A percentile compares a stretch with the other conserved stretches of the same genome.
phyloP scores from a whole-genome alignment of 805 yeast genomes.

The Ogataea minuta region DNA sequence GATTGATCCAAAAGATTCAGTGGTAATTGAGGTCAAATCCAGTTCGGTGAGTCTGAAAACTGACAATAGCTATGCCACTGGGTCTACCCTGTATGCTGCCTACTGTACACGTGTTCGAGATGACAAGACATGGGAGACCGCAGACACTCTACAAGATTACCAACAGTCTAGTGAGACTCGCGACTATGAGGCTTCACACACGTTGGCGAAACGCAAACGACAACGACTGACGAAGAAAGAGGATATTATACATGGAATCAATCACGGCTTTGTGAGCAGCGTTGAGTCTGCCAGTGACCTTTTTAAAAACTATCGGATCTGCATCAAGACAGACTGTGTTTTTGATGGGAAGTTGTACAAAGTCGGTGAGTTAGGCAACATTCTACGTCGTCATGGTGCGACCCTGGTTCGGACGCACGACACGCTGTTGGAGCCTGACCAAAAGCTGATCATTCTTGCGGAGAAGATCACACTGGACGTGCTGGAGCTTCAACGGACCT shows the following conservation, averaged over 20 bases:
- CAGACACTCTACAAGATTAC: constrained; percentile 57
- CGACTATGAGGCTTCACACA: constrained; percentile 15
- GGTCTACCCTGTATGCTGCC: constrained; percentile 72
- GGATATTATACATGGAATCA: constrained; percentile 15
- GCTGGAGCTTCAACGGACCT: constrained; percentile 35
- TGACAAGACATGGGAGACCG: constrained; percentile 62
- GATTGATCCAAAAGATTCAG: constrained; percentile 75
- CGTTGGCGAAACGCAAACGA: constrained; percentile 30
- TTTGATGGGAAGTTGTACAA: constrained; percentile 27
- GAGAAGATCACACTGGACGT: constrained; percentile 41
- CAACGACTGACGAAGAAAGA: constrained; percentile 18
- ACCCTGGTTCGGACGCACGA: constrained; percentile 36
- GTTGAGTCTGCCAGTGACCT: constrained; percentile 24
- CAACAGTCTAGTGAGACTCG: constrained; percentile 22
- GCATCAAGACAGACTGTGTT: constrained; percentile 51
- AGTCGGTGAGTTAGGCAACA: constrained; percentile 35
- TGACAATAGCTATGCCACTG: constrained; percentile 53
- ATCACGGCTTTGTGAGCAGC: constrained; percentile 5
- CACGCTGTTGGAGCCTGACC: constrained; percentile 17
- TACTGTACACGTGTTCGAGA: constrained; percentile 64
- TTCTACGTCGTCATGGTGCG: constrained; percentile 53
- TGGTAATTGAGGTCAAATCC: constrained; percentile 83
- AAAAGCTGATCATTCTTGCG: constrained; percentile 35
- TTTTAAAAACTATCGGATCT: constrained; percentile 47
- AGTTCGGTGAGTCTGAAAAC: constrained; percentile 57